These are phyloP conservation scores for Ascochyta viciae-villosae DNA, from an alignment of 2,329 filamentous ascomycete species.

Conservation along the genomic window DNA sequence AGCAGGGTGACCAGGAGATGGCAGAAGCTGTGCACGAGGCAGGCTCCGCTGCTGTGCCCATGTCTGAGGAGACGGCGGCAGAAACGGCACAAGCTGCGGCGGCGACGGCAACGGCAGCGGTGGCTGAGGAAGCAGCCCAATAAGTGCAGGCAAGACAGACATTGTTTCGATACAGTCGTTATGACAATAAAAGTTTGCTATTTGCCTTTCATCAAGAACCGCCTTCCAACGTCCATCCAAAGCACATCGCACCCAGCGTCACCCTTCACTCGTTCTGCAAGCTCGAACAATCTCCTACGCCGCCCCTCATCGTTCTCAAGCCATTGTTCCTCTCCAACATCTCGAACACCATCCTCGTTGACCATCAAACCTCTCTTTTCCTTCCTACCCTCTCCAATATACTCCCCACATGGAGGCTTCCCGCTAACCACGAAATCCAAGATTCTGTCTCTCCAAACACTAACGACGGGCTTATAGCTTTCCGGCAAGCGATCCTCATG, in stretches of 20 bases:
- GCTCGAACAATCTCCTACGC: constrained; percentile 17
- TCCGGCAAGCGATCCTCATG: constrained; percentile 19
- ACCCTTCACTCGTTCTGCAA: constrained; percentile 16
- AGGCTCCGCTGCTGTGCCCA: background rate
- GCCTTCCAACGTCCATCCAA: constrained; percentile 24
- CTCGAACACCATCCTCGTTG: constrained; percentile 12
- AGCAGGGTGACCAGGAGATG: constrained; percentile 21
- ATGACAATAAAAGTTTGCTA: constrained; percentile 14
- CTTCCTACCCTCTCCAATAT: background rate
- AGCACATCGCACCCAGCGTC: constrained; percentile 22
- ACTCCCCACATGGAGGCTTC: constrained; percentile 15
- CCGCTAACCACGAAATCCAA: constrained; percentile 21
- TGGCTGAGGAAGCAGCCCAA: constrained; percentile 1
- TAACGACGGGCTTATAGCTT: constrained; percentile 13
- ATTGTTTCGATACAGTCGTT: constrained; percentile 1
- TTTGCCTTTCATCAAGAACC: constrained; percentile 28
- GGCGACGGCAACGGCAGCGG: constrained; percentile 1
- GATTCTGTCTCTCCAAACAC: constrained; percentile 19
- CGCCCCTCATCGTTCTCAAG: constrained; percentile 13
- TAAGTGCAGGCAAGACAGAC: background rate
- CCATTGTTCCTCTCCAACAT: constrained; percentile 18
- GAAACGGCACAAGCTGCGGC: constrained; percentile 8
- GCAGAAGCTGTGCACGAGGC: constrained; percentile 18
- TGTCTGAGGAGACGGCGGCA: constrained; percentile 7
- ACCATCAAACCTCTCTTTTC: constrained; percentile 16